Base-by-base conservation (phyloP, 2,329 filamentous ascomycete species). In the Coleophoma crateriformis region DNA sequence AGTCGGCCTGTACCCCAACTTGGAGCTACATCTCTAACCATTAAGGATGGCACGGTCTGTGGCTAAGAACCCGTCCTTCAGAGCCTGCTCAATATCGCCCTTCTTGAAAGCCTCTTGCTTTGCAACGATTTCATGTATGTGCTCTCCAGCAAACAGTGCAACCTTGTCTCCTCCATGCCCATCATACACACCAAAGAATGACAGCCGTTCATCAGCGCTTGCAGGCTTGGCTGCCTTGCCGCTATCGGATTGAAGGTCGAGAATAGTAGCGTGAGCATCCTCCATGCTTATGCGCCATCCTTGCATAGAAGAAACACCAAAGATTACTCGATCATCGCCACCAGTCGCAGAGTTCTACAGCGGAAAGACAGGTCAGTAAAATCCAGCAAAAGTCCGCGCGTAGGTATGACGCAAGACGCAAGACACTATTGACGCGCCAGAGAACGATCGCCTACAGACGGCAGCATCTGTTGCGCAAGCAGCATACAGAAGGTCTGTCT, bases 231-330 rank as follows among this genome's bases (percentile, higher is more conserved):
- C 68, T 46, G 74, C 71, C 56, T 73, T 70, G 43, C 78, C 75
- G 54, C 76, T 72, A 51, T 71, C 64, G 53, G 82, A 40, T 64
- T 94, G 82, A 59, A 97, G 82, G 70, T 97, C 89, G 67, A 99
- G 87, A 47, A 97, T 75, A 49, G 88, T 81, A 54, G 88, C 89
- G 74, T 99, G 94, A 56, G 94, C 85, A 69, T 99, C 94, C 71
- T 99, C 94, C 94, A 99, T 99, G 77, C 89, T 96, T 74, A 99
- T 97, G 75, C 94, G 88, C 94, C 94, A 99, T 77, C 94, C 94
- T 74, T 99, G 94, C 94, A 99, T 99, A 72, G 90, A 90, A 59
- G 94, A 99, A 59, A 97, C 84, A 67, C 94, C 94, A 71, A 88
- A 99, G 67, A 94, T 73, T 67, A 96, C 84, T 67, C 89, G 85